Conservation (phyloP, 2,329 filamentous ascomycete genomes). For the Raffaelea arxii region DNA sequence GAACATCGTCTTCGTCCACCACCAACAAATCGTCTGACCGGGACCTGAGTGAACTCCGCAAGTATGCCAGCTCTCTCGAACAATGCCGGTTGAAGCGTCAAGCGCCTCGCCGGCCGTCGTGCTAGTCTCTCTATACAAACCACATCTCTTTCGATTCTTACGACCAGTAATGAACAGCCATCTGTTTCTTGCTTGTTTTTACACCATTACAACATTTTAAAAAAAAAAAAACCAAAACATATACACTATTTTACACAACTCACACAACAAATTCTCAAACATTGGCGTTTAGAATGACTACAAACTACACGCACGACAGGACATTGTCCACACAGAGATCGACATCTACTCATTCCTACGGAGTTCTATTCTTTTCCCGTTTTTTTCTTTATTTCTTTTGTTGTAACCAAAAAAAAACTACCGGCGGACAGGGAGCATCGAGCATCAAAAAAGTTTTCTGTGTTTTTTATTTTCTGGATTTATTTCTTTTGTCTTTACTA, state of each 20-base stretch:
- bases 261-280: not conserved
- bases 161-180: too few relatives aligned
- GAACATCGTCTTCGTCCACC: slow-evolving; percentile 38
- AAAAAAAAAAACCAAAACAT: not conserved
- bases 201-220: not conserved
- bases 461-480: slow-evolving; percentile 1
- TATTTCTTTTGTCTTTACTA: not conserved
- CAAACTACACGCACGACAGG: not conserved
- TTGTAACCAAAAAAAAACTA: slow-evolving; percentile 2
- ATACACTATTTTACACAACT: not conserved
- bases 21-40: slow-evolving; percentile 58
- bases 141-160: not conserved
- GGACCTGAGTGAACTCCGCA: slow-evolving; percentile 68
- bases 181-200: not conserved
- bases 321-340: too few relatives aligned
- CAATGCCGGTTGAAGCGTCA: slow-evolving; percentile 60
- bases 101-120: slow-evolving; percentile 45
- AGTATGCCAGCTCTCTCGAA: slow-evolving; percentile 85
- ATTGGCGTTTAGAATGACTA: not conserved
- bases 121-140: slow-evolving; percentile 24
- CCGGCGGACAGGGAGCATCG: slow-evolving; percentile 2
- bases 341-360: not conserved
- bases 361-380: not conserved
- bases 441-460: slow-evolving; percentile 9
- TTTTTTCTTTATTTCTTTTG: not conserved